phyloP scores from a whole-genome alignment of 345 rosid species.

The Arabis hirsuta region DNA sequence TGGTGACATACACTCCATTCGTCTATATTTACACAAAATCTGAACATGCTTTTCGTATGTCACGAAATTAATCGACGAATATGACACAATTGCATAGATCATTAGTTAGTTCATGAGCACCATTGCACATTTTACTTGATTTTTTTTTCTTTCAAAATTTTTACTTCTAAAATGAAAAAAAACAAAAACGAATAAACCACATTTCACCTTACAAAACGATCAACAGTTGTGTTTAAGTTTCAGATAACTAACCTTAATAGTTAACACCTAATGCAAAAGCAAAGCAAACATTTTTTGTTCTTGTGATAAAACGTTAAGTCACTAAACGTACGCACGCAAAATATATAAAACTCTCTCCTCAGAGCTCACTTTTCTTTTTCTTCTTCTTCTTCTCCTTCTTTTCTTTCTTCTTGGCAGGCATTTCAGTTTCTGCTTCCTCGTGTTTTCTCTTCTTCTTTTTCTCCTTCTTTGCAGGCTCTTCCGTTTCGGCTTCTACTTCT shows the following conservation, averaged over 20 bases:
- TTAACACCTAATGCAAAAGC: constrained; percentile 3
- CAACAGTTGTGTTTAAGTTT: too few relatives aligned
- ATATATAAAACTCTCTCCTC: constrained; percentile 26
- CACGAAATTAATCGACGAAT: too few relatives aligned
- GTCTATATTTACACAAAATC: too few relatives aligned
- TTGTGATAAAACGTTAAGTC: not conserved
- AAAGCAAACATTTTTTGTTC: not conserved
- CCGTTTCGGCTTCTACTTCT: constrained; percentile 42
- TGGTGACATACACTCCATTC: too few relatives aligned
- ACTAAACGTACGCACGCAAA: constrained; percentile 35
- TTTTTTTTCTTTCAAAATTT: too few relatives aligned
- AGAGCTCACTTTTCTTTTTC: constrained; percentile 30
- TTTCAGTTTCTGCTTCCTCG: constrained; percentile 33
- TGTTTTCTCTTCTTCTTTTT: constrained; percentile 65
- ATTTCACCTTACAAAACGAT: not conserved
- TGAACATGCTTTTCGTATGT: too few relatives aligned
- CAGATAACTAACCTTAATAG: not conserved
- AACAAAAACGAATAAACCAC: not conserved
- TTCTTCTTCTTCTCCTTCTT: constrained; percentile 50
- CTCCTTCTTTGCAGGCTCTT: constrained; percentile 47
- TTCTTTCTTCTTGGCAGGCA: constrained; percentile 35
- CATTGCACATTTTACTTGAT: too few relatives aligned
- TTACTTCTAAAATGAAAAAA: too few relatives aligned
- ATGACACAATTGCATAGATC: too few relatives aligned
- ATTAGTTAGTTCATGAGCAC: too few relatives aligned